Evolutionary conservation across 225 moss, liverwort and hornwort genomes (phyloP), one percentile per base, ranked within the genome.

Genomic region (Bryoerythrophyllum caledonicum): DNA sequence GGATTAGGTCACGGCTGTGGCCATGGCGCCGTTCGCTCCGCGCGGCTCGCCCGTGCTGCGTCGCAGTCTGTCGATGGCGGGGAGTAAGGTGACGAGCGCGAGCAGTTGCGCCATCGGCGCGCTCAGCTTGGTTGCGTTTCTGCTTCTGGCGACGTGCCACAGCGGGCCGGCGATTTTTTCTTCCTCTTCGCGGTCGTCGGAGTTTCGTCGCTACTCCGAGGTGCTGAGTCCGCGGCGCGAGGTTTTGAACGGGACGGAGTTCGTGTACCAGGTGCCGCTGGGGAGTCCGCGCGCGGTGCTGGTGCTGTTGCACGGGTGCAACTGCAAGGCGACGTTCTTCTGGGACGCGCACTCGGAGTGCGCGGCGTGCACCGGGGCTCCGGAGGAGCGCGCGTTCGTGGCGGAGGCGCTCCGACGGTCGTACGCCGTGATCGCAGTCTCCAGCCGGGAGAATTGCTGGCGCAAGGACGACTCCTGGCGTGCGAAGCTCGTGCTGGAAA

Each of bases 301-400:
- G 52, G 88, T 93, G 52, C 73, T 93, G 26, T 91, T 91, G 23
- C 93, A 93, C 77, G 93, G 93, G 56, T 93, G 93, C 73, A 76
- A 84, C 20, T 86, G 91, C 58, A 84, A 87, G 63, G 82, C 93
- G 38, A 77, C 90, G 4, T 90, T 88, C 64, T 93, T 91, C 30
- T 93, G 91, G 91, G 93, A 93, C 72, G 76, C 81, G 74, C 90
- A 91, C 74, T 69, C 81, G 15, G 67, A 71, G 26, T 93, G 93
- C 23, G 35, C 30, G 60, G 84, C 81, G 54, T 93, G 93, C 41
- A 78, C 76, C 3, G 93, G 93, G 26, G 80, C 83, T 70, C 93
- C 93, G 8, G 91, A 93, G 76, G 93, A 93, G 60, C 82, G 93
- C 65, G 73, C 86, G 28, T 70, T 93, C 2, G 82, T 90, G 5